Conservation (phyloP, 2,329 filamentous ascomycete species). For the Phialocephala subalpina region DNA sequence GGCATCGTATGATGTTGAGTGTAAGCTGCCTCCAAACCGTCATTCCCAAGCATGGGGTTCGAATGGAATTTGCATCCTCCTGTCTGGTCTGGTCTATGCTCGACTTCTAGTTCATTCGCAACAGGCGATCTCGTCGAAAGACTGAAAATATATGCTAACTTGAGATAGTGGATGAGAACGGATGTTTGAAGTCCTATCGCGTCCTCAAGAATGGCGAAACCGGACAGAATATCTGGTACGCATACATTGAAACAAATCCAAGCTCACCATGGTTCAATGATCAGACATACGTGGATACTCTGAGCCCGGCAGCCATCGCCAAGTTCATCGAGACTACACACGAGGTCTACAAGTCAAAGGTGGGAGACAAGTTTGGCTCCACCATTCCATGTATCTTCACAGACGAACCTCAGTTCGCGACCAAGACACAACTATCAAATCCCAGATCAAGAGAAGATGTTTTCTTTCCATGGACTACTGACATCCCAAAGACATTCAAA, state of each 20-base stretch:
- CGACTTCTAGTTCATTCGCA: too few species aligned
- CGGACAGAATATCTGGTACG: slow-evolving; percentile 43
- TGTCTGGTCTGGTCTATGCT: too few species aligned
- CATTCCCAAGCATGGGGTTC: background rate
- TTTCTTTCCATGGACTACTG: slow-evolving; percentile 44
- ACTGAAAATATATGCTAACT: too few species aligned
- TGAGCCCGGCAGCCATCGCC: slow-evolving; percentile 40
- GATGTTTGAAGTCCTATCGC: slow-evolving; percentile 36
- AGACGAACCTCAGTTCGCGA: slow-evolving; percentile 45
- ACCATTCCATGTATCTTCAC: slow-evolving; percentile 45
- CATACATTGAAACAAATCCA: slow-evolving; percentile 44
- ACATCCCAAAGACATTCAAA: slow-evolving; percentile 40
- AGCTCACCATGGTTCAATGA: slow-evolving; percentile 44
- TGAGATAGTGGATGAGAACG: slow-evolving; percentile 34
- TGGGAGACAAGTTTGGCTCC: slow-evolving; percentile 43
- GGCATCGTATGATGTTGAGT: slow-evolving; percentile 37
- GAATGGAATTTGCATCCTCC: background rate
- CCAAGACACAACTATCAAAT: slow-evolving; percentile 41
- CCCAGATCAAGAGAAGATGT: slow-evolving; percentile 38
- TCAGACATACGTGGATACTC: slow-evolving; percentile 44
- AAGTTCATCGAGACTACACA: slow-evolving; percentile 44
- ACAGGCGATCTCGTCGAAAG: too few species aligned
- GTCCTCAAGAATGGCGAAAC: slow-evolving; percentile 33
- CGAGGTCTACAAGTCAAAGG: slow-evolving; percentile 42
- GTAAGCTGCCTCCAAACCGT: slow-evolving; percentile 3